phyloP scores from a whole-genome alignment of 305 asterid genomes.

The Euphrasia arctica region DNA sequence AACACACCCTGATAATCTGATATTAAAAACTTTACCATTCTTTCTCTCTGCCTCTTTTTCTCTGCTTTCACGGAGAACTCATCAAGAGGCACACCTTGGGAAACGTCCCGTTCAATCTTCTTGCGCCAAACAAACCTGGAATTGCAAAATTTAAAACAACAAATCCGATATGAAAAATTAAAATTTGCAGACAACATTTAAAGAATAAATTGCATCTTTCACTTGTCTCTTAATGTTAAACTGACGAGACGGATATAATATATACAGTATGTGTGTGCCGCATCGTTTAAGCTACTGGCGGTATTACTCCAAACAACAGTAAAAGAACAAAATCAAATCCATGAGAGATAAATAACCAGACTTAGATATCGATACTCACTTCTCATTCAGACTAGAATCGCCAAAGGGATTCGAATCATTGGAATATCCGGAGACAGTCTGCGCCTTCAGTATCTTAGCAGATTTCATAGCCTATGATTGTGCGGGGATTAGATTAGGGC shows the following conservation, averaged over 20 bases:
- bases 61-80: slow-evolving; percentile 74
- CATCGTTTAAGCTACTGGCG: background rate
- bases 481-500: slow-evolving; percentile 1
- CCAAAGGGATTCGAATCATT: slow-evolving; percentile 93
- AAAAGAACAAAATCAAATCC: too few relatives aligned
- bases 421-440: slow-evolving; percentile 62
- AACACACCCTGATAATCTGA: background rate
- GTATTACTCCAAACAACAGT: too few relatives aligned
- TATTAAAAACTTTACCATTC: slow-evolving; percentile 46
- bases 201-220: slow-evolving; percentile 13
- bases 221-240: slow-evolving; percentile 10
- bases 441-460: slow-evolving; percentile 66
- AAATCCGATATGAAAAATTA: too few relatives aligned
- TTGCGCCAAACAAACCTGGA: slow-evolving; percentile 81
- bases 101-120: slow-evolving; percentile 73
- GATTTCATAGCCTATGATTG: slow-evolving; percentile 56
- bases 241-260: background rate
- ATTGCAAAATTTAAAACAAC: slow-evolving; percentile 15
- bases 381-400: slow-evolving; percentile 74
- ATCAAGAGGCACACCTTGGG: slow-evolving; percentile 74
- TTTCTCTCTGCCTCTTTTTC: slow-evolving; percentile 72
- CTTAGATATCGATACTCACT: slow-evolving; percentile 33
- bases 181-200: slow-evolving; percentile 3
- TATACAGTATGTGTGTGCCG: background rate
- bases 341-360: background rate